Conservation (phyloP, 305 asterid species). For the Fraxinus sp. region DNA sequence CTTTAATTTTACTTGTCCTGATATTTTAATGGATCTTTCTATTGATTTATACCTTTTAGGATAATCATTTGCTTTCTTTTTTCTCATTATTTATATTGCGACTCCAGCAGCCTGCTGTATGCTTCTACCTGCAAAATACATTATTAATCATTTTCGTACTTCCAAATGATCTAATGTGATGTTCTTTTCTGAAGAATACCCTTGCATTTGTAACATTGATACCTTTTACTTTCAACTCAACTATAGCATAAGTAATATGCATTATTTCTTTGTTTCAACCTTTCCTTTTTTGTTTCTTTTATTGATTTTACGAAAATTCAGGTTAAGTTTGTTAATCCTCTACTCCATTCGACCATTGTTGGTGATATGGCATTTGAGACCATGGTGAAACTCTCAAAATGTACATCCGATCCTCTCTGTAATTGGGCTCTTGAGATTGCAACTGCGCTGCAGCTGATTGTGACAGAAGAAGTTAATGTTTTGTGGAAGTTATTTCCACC, state of each 20-base stretch:
- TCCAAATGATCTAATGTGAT: not conserved
- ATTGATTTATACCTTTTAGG: not conserved
- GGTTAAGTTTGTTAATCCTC: constrained; percentile 79
- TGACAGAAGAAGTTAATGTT: constrained; percentile 56
- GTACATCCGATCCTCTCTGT: constrained; percentile 82
- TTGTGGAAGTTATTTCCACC: constrained; percentile 72
- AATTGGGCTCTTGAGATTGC: constrained; percentile 98
- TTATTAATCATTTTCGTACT: not conserved
- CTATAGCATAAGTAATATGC: not conserved
- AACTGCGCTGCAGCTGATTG: constrained; percentile 77
- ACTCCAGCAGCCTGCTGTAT: not conserved
- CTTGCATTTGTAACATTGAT: not conserved
- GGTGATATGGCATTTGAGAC: constrained; percentile 91
- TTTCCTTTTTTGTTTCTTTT: not conserved
- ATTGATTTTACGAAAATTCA: constrained; percentile 24
- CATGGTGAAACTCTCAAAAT: constrained; percentile 83
- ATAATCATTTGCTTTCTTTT: not conserved
- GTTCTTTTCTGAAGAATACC: not conserved
- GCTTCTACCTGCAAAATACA: not conserved
- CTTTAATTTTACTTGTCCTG: not conserved
- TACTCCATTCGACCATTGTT: constrained; percentile 75
- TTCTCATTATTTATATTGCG: not conserved
- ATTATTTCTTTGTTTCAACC: not conserved
- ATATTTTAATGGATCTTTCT: not conserved
- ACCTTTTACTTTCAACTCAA: not conserved